These are phyloP conservation scores for Zoysia japonica DNA, from an alignment of 176 grass and related monocot species.

Conservation along the genomic window DNA sequence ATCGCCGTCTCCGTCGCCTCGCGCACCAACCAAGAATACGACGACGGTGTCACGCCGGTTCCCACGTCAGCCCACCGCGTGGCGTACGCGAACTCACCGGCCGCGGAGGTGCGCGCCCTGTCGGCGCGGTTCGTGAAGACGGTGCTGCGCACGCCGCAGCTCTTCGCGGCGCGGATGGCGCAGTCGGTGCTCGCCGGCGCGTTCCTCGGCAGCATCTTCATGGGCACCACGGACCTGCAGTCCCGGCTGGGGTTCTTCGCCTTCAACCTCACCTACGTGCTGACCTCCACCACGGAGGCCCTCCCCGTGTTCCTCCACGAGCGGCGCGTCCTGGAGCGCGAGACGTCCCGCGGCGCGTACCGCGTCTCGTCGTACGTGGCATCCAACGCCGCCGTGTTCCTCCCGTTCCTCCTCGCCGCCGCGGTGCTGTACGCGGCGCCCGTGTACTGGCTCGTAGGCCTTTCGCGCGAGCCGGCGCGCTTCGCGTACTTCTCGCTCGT, in stretches of 20 bases:
- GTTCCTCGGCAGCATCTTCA: conserved; percentile 78
- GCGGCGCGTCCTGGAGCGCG: conserved; percentile 70
- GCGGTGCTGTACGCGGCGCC: conserved; percentile 64
- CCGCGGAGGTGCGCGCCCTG: conserved; percentile 57
- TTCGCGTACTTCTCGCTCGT: conserved; percentile 89
- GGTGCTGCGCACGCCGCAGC: conserved; percentile 72
- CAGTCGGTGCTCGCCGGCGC: conserved; percentile 58
- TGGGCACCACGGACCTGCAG: conserved; percentile 61
- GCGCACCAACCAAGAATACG: neutral
- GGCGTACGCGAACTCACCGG: conserved; percentile 59
- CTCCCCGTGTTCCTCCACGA: conserved; percentile 89
- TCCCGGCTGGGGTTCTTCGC: conserved; percentile 87
- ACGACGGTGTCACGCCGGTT: neutral
- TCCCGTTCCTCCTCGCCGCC: conserved; percentile 64
- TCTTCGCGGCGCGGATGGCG: conserved; percentile 64
- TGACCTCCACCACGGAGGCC: conserved; percentile 80
- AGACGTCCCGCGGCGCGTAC: conserved; percentile 83
- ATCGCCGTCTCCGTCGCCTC: too few species aligned
- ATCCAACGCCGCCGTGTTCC: conserved; percentile 69
- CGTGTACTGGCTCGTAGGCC: conserved; percentile 88
- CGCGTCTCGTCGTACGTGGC: conserved; percentile 80
- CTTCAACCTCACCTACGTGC: conserved; percentile 87
- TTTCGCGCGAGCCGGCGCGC: conserved; percentile 46
- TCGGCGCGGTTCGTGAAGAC: conserved; percentile 55
- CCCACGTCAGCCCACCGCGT: neutral